phyloP scores from a whole-genome alignment of 257 asterid species.

The Rauvolfia tetraphylla region DNA sequence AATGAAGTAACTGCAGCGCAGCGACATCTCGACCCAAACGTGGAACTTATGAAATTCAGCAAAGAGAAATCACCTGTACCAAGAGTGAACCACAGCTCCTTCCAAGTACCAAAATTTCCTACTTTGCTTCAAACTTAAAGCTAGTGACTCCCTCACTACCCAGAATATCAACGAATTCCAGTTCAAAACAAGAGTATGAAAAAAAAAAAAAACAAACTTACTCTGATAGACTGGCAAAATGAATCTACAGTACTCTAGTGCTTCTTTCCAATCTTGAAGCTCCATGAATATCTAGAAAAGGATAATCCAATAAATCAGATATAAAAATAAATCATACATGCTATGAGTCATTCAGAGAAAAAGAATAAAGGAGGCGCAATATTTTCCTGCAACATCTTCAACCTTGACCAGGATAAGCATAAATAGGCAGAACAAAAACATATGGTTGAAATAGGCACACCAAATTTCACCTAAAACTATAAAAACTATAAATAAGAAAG shows the following conservation, averaged over 20 bases:
- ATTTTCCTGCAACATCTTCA: background rate
- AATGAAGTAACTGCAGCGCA: background rate
- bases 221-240: slow-evolving; percentile 71
- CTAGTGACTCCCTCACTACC: background rate
- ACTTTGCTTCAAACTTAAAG: background rate
- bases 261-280: slow-evolving; percentile 74
- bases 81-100: background rate
- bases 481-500: background rate
- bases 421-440: background rate
- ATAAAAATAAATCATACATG: background rate
- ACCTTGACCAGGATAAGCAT: background rate
- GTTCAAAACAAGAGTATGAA: background rate
- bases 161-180: background rate
- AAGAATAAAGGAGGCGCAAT: background rate
- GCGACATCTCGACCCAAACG: background rate
- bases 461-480: background rate
- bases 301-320: background rate
- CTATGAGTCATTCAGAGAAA: background rate
- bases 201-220: slow-evolving; percentile 31
- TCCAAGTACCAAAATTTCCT: background rate
- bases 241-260: slow-evolving; percentile 63
- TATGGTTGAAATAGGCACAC: background rate
- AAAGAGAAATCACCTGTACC: background rate
- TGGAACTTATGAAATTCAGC: background rate
- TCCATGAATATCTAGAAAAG: slow-evolving; percentile 56